Conservation (phyloP, 2,329 filamentous ascomycete genomes). For the Pyrenophora tritici-repentis region DNA sequence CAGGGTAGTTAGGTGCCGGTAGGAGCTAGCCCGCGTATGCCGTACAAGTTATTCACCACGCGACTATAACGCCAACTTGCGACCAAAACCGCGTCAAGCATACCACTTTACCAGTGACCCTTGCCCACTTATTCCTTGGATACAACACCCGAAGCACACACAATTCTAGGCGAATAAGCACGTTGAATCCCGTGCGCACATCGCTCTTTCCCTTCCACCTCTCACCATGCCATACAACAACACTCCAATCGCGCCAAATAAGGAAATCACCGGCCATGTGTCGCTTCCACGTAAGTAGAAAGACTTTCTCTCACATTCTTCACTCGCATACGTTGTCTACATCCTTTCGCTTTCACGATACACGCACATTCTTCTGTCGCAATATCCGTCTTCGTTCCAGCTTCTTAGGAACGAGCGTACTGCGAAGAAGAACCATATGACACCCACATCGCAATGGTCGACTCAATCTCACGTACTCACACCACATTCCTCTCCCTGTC, state of each 20-base stretch:
- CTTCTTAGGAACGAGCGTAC: no score
- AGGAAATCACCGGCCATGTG: conserved; percentile 83
- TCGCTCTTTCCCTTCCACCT: neutral
- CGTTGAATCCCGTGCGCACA: neutral
- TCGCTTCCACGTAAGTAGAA: conserved; percentile 76
- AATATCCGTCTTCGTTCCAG: no score
- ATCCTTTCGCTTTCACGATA: no score
- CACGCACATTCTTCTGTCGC: no score
- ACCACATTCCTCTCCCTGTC: no score
- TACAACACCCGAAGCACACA: neutral
- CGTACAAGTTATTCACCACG: conserved; percentile 5
- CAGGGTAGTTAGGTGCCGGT: conserved; percentile 7
- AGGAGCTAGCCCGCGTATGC: no score
- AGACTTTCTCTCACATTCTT: neutral
- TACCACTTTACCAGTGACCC: neutral
- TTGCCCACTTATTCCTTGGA: neutral
- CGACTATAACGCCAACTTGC: conserved; percentile 6
- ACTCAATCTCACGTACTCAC: no score
- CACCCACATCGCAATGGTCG: no score
- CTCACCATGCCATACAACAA: conserved; percentile 81
- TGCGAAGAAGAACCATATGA: no score
- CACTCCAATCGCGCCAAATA: conserved; percentile 75
- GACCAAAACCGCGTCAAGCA: conserved; percentile 12
- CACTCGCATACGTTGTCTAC: no score
- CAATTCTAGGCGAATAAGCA: neutral